phyloP scores from a whole-genome alignment of 441 rosid genomes.

The Bocquillonia castaneifolia region DNA sequence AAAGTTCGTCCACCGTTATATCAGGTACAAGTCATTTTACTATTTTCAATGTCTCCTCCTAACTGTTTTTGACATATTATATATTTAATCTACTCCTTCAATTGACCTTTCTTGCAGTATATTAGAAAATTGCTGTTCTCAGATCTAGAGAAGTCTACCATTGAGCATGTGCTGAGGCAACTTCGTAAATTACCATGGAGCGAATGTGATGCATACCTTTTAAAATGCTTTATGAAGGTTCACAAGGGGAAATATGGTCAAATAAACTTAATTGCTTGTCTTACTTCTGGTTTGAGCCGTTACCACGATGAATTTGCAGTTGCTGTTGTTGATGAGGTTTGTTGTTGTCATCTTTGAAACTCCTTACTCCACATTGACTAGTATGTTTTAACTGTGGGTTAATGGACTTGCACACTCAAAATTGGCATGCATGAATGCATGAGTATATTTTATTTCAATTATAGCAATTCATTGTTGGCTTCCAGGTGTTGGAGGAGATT shows the following conservation, averaged over 20 bases:
- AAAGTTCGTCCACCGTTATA: slow-evolving; percentile 92
- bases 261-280: slow-evolving; percentile 94
- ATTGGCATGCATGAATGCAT: background rate
- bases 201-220: slow-evolving; percentile 87
- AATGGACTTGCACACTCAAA: background rate
- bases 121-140: slow-evolving; percentile 87
- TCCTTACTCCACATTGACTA: background rate
- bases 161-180: slow-evolving; percentile 93
- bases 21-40: slow-evolving; percentile 52
- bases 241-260: slow-evolving; percentile 96
- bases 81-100: slow-evolving; percentile 5
- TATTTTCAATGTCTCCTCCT: slow-evolving; percentile 8
- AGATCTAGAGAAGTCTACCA: slow-evolving; percentile 91
- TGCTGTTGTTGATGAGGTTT: slow-evolving; percentile 98
- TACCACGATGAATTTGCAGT: slow-evolving; percentile 98
- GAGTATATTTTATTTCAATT: slow-evolving; percentile 9
- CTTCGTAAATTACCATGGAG: slow-evolving; percentile 97
- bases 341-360: slow-evolving; percentile 19
- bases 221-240: slow-evolving; percentile 98
- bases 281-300: slow-evolving; percentile 95
- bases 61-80: slow-evolving; percentile 9
- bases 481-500: slow-evolving; percentile 97
- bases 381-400: background rate
- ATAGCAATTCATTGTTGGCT: slow-evolving; percentile 14
- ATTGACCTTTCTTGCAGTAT: slow-evolving; percentile 56